These are phyloP conservation scores for Rhipidocladum racemiflorum DNA, from an alignment of 176 grass and related monocot genomes.

Conservation along the genomic window DNA sequence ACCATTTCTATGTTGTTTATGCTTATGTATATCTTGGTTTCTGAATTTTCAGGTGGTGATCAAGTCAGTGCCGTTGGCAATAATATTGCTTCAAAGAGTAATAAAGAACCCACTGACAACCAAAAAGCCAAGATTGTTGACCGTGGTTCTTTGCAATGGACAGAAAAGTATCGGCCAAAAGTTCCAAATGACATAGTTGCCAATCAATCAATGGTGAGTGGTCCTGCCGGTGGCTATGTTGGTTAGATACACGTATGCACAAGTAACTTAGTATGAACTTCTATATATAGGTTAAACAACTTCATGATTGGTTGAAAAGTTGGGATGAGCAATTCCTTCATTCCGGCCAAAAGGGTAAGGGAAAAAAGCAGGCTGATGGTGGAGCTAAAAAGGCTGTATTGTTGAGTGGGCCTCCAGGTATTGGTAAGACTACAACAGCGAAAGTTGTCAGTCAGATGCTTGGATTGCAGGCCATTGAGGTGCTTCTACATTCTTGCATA, in stretches of 20 bases:
- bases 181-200: conserved; percentile 93
- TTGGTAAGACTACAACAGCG: conserved; percentile 92
- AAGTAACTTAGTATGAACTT: conserved; percentile 19
- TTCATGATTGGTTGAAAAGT: conserved; percentile 93
- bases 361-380: conserved; percentile 73
- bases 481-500: conserved; percentile 28
- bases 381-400: conserved; percentile 92
- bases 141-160: conserved; percentile 80
- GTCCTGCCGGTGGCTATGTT: conserved; percentile 26
- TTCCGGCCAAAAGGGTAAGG: conserved; percentile 72
- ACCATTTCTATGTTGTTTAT: conserved; percentile 22
- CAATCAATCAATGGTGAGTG: conserved; percentile 85
- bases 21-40: conserved; percentile 19
- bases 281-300: conserved; percentile 76
- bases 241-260: conserved; percentile 24
- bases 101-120: conserved; percentile 48
- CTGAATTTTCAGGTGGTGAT: conserved; percentile 54
- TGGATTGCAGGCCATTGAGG: conserved; percentile 92
- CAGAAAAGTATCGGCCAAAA: conserved; percentile 94
- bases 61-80: conserved; percentile 35
- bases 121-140: conserved; percentile 50
- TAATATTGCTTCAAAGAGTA: conserved; percentile 54
- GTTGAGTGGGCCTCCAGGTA: conserved; percentile 87
- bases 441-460: conserved; percentile 97
- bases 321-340: conserved; percentile 81